Evolutionary conservation across 805 yeast species (phyloP).

Genomic region (Hanseniaspora lindneri): DNA sequence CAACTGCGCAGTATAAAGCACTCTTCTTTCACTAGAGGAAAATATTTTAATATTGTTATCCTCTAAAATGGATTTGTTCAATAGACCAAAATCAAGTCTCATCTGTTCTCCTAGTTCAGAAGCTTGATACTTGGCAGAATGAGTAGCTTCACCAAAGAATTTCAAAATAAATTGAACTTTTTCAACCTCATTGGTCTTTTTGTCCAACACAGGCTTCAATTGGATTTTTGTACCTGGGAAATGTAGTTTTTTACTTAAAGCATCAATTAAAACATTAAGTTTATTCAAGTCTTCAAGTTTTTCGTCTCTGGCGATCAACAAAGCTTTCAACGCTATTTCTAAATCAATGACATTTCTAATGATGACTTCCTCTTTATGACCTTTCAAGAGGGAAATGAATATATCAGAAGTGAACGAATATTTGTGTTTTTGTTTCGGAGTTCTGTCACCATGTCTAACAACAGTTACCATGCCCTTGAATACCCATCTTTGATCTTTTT

Average conservation of each 20-base stretch:
- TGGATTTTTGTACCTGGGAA: slow-evolving; percentile 97
- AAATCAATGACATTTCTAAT: slow-evolving; percentile 82
- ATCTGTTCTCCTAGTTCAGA: slow-evolving; percentile 90
- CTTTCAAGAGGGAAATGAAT: slow-evolving; percentile 76
- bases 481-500: slow-evolving; percentile 75
- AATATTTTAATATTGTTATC: slow-evolving; percentile 69
- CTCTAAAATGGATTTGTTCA: slow-evolving; percentile 65
- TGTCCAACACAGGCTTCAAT: slow-evolving; percentile 70
- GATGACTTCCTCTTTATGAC: slow-evolving; percentile 91
- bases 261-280: slow-evolving; percentile 60
- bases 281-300: slow-evolving; percentile 71
- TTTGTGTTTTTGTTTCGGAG: slow-evolving; percentile 95
- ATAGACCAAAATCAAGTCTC: slow-evolving; percentile 77
- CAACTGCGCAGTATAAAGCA: slow-evolving; percentile 79
- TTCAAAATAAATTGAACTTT: slow-evolving; percentile 91
- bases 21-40: slow-evolving; percentile 91
- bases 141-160: slow-evolving; percentile 99
- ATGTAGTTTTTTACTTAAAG: slow-evolving; percentile 75
- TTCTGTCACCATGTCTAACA: slow-evolving; percentile 94
- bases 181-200: slow-evolving; percentile 57
- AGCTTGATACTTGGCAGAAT: slow-evolving; percentile 89
- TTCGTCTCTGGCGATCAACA: slow-evolving; percentile 66
- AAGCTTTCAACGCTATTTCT: slow-evolving; percentile 72
- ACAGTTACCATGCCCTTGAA: slow-evolving; percentile 86
- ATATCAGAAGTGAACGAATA: slow-evolving; percentile 83